A percentile compares a stretch with the other conserved stretches of the same genome.
Conservation (phyloP, 2,329 filamentous ascomycete species). For the Talaromyces sp. region DNA sequence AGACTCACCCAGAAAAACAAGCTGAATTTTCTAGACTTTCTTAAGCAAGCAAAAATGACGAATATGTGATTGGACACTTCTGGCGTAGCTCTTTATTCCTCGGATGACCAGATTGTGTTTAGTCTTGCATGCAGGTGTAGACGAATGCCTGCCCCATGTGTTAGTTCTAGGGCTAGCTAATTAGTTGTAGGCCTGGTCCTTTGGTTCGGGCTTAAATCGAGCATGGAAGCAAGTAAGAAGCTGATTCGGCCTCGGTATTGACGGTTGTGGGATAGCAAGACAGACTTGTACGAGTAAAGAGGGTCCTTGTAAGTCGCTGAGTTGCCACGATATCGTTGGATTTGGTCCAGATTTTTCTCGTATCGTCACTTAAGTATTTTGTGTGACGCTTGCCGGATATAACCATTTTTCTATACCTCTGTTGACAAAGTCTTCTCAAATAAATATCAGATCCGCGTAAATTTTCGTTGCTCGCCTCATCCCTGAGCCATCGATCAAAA, state of each 20-base stretch:
- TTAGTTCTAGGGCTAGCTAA: slow-evolving; percentile 4
- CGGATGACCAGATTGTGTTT: slow-evolving; percentile 1
- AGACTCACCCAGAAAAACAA: neutral
- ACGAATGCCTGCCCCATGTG: neutral
- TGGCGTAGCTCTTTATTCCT: neutral
- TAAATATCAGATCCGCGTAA: neutral
- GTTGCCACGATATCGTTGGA: neutral
- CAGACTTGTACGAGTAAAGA: neutral
- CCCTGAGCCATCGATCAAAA: neutral
- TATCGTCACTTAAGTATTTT: neutral
- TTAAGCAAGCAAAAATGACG: neutral
- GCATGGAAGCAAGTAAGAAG: neutral
- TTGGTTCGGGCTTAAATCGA: neutral
- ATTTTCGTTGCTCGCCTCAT: neutral
- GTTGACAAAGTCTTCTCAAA: too few relatives aligned
- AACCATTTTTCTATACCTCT: neutral
- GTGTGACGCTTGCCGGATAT: neutral
- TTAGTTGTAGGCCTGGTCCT: neutral
- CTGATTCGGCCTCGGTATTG: slow-evolving; percentile 4
- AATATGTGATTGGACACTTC: neutral
- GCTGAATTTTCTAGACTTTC: neutral
- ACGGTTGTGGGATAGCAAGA: neutral
- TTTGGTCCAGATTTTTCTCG: neutral
- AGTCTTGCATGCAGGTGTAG: neutral
- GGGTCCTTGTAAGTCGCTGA: neutral